Conservation (phyloP, 495 filamentous ascomycete genomes). For the Entonaema liquescens region DNA sequence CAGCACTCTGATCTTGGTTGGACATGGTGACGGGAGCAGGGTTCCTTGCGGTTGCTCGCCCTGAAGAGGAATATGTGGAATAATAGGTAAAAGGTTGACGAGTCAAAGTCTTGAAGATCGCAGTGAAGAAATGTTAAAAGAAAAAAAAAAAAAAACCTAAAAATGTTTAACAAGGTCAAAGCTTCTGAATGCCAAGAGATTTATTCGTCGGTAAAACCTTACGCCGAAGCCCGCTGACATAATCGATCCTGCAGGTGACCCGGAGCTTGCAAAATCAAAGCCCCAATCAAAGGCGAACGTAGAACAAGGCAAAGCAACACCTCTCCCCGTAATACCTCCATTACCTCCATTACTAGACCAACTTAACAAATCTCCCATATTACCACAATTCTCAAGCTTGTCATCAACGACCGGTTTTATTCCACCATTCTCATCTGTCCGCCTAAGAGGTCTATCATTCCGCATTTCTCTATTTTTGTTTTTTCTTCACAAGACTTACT, state of each 20-base stretch:
- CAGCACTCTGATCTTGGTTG: conserved; percentile 62
- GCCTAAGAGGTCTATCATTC: conserved; percentile 14
- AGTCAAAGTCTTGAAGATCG: conserved; percentile 2
- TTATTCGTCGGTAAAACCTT: conserved; percentile 15
- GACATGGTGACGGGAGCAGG: conserved; percentile 59
- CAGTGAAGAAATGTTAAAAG: conserved; percentile 5
- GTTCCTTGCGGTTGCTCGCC: conserved; percentile 73
- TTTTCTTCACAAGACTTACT: conserved; percentile 37
- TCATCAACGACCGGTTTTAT: conserved; percentile 30
- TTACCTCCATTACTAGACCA: conserved; percentile 14
- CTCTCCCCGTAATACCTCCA: conserved; percentile 27
- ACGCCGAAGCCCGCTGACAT: conserved; percentile 26
- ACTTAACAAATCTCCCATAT: conserved; percentile 6
- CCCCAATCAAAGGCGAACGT: conserved; percentile 51
- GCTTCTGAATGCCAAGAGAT: conserved; percentile 11
- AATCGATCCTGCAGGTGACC: conserved; percentile 27
- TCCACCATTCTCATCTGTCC: conserved; percentile 13
- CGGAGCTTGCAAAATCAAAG: conserved; percentile 41
- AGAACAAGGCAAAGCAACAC: conserved; percentile 52
- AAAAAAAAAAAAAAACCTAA: conserved; percentile 19
- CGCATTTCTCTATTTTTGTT: not conserved
- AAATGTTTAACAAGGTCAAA: conserved; percentile 13
- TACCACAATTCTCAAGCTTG: conserved; percentile 21
- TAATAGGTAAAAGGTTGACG: conserved; percentile 11
- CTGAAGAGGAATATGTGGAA: conserved; percentile 43